Percentiles rank a stretch among this genome's conserved stretches.
phyloP scores from a whole-genome alignment of 495 filamentous ascomycete genomes.

The Lasiosphaeria ovina region DNA sequence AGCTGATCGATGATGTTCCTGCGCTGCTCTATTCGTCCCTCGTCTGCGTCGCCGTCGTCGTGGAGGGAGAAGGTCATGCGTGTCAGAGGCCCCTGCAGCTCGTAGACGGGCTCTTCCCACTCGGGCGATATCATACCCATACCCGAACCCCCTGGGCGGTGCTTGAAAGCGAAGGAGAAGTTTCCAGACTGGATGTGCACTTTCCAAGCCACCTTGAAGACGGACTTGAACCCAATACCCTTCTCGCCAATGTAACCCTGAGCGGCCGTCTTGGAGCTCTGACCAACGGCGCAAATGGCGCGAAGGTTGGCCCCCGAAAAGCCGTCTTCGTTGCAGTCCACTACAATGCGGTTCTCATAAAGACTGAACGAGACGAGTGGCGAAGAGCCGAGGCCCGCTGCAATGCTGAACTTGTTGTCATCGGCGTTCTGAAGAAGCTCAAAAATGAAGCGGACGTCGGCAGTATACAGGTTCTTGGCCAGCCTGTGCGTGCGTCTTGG shows the following conservation, averaged over 20 bases:
- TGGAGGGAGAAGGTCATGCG: constrained; percentile 37
- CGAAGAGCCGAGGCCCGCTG: neutral
- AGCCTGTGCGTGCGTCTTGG: constrained; percentile 27
- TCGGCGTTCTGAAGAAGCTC: constrained; percentile 47
- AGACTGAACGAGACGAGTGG: constrained; percentile 38
- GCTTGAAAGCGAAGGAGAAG: constrained; percentile 46
- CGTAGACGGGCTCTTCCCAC: constrained; percentile 31
- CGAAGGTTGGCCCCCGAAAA: constrained; percentile 35
- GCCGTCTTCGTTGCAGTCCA: constrained; percentile 51
- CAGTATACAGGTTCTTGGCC: constrained; percentile 39
- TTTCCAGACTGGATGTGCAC: constrained; percentile 47
- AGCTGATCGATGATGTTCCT: constrained; percentile 32
- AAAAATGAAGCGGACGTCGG: constrained; percentile 38
- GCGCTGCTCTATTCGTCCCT: constrained; percentile 14
- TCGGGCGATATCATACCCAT: constrained; percentile 47
- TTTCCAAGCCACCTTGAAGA: constrained; percentile 48
- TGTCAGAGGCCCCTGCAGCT: constrained; percentile 23
- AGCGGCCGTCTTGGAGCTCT: constrained; percentile 39
- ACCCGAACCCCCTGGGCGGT: constrained; percentile 28
- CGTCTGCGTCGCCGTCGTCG: constrained; percentile 16
- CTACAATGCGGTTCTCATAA: constrained; percentile 28
- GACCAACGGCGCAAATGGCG: constrained; percentile 36
- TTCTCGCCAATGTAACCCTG: constrained; percentile 51
- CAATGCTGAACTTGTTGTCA: constrained; percentile 33
- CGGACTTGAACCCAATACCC: constrained; percentile 54